Percentiles rank a stretch among this genome's conserved stretches.
Conservation (phyloP, 441 rosid genomes). For the Daphne laureola region DNA sequence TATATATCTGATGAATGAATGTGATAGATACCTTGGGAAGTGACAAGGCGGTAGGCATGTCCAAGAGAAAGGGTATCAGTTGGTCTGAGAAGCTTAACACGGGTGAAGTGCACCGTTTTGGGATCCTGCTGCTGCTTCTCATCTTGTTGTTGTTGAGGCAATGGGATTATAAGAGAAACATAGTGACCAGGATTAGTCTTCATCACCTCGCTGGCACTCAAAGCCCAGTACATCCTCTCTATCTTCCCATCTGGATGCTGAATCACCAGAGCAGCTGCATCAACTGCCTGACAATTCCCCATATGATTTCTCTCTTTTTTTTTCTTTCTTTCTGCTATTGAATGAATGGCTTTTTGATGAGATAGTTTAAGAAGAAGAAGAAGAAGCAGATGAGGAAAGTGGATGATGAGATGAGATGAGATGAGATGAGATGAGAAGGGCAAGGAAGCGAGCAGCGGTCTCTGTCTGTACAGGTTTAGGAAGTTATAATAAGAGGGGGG, state of each 20-base stretch:
- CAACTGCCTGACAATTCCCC: constrained; percentile 96
- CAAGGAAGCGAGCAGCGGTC: constrained; percentile 27
- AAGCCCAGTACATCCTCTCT: constrained; percentile 71
- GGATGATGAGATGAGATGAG: constrained; percentile 9
- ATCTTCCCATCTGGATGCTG: constrained; percentile 82
- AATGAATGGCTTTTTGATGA: neutral
- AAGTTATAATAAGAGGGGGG: constrained; percentile 2
- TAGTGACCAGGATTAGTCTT: constrained; percentile 80
- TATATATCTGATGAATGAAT: too few species aligned
- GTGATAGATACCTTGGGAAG: constrained; percentile 62
- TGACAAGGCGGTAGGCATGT: constrained; percentile 88
- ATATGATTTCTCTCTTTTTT: constrained; percentile 20
- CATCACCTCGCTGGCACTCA: constrained; percentile 74
- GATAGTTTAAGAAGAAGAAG: neutral
- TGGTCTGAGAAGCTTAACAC: constrained; percentile 89
- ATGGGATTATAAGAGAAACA: constrained; percentile 86
- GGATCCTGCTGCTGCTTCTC: constrained; percentile 23
- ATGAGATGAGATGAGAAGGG: constrained; percentile 11
- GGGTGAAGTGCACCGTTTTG: constrained; percentile 65
- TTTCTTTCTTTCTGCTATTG: neutral
- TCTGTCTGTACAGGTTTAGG: constrained; percentile 35
- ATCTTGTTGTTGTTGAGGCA: constrained; percentile 30
- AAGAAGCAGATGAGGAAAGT: neutral
- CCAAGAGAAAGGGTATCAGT: constrained; percentile 76
- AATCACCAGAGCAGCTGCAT: constrained; percentile 86